phyloP scores from a whole-genome alignment of 2,329 filamentous ascomycete genomes.

The Microcyclospora tardicrescens region DNA sequence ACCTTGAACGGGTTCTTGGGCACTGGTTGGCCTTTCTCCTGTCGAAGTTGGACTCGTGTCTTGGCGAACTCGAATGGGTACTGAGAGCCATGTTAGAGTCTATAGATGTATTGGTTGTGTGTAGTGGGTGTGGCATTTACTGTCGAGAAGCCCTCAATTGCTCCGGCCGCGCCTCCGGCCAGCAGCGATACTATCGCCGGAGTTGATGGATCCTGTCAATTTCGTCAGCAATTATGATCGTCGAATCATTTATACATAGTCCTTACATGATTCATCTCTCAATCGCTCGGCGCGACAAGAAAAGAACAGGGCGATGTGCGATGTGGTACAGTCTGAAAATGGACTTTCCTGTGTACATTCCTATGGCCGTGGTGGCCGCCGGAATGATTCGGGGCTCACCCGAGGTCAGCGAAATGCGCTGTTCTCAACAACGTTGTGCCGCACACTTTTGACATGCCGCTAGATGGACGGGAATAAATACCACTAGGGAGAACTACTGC shows the following conservation, averaged over 20 bases:
- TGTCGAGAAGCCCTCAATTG: slow-evolving; percentile 21
- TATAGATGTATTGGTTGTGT: background rate
- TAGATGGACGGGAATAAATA: too few species aligned
- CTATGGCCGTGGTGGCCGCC: background rate
- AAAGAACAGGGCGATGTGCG: too few species aligned
- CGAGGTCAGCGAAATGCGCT: too few species aligned
- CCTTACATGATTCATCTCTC: slow-evolving; percentile 3
- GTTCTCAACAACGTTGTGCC: background rate
- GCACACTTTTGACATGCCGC: slow-evolving; percentile 1
- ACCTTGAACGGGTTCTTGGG: slow-evolving; percentile 46
- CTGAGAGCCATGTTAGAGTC: slow-evolving; percentile 3
- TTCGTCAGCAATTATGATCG: background rate
- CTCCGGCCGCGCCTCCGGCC: slow-evolving; percentile 25
- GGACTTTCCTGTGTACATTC: background rate
- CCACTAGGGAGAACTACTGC: too few species aligned
- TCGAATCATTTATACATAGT: too few species aligned
- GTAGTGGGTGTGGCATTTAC: slow-evolving; percentile 6
- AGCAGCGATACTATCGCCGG: slow-evolving; percentile 23
- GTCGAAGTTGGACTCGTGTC: slow-evolving; percentile 46
- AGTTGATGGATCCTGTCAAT: slow-evolving; percentile 12
- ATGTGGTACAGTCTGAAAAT: background rate
- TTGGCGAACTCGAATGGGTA: slow-evolving; percentile 59
- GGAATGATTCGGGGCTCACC: too few species aligned
- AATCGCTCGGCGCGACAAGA: too few species aligned
- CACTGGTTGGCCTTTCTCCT: slow-evolving; percentile 30